phyloP scores from a whole-genome alignment of 2,329 filamentous ascomycete genomes.

The Dissoconium aciculare region DNA sequence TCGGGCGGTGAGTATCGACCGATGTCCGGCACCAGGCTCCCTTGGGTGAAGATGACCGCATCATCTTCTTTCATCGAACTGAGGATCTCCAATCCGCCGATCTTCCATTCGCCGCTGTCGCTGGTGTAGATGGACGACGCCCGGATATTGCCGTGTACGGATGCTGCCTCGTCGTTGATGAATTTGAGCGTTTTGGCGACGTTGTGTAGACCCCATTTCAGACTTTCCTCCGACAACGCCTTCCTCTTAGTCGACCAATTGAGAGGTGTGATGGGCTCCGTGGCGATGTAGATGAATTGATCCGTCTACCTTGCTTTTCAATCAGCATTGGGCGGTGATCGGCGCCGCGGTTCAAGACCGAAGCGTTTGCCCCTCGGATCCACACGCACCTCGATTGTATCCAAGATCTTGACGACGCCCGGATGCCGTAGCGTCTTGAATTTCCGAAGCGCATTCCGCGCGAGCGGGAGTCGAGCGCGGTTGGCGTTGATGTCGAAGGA shows the following conservation, averaged over 20 bases:
- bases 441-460: slow-evolving; percentile 88
- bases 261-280: slow-evolving; percentile 73
- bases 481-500: slow-evolving; percentile 80
- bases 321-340: slow-evolving; percentile 22
- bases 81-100: slow-evolving; percentile 82
- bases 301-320: slow-evolving; percentile 52
- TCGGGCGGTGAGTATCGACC: slow-evolving; percentile 77
- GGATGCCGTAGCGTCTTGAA: slow-evolving; percentile 85
- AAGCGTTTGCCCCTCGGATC: neutral
- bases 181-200: slow-evolving; percentile 88
- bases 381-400: slow-evolving; percentile 71
- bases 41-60: slow-evolving; percentile 81
- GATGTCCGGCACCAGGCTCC: slow-evolving; percentile 73
- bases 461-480: slow-evolving; percentile 66
- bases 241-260: slow-evolving; percentile 82
- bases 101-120: slow-evolving; percentile 95
- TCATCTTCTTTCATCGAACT: slow-evolving; percentile 96
- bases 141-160: slow-evolving; percentile 76
- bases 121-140: slow-evolving; percentile 82
- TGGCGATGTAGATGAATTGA: slow-evolving; percentile 88
- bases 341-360: too few species aligned
- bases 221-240: slow-evolving; percentile 75
- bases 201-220: slow-evolving; percentile 89
- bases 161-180: slow-evolving; percentile 83
- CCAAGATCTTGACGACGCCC: slow-evolving; percentile 82